Percentiles rank a stretch among this genome's conserved stretches.
These are phyloP conservation scores for Suhomyces faveliae DNA, from an alignment of 805 yeast species.

Conservation along the genomic window DNA sequence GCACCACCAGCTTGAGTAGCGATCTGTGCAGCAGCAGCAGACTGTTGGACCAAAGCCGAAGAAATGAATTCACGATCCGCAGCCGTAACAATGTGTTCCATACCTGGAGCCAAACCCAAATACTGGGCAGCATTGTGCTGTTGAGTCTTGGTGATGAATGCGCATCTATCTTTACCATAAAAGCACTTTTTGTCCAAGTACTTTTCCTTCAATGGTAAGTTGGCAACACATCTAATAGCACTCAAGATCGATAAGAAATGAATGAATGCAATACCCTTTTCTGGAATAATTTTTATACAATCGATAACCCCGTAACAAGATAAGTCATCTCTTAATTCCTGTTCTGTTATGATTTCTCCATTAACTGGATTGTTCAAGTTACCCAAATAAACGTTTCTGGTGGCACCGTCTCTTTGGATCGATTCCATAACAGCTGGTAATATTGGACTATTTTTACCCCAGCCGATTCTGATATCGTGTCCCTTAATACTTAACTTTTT, in stretches of 20 bases:
- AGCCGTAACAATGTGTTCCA: conserved; percentile 74
- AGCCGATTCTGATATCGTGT: conserved; percentile 81
- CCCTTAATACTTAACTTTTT: conserved; percentile 78
- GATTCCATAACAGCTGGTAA: conserved; percentile 72
- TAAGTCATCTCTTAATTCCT: conserved; percentile 64
- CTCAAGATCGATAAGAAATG: conserved; percentile 83
- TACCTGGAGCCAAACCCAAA: conserved; percentile 85
- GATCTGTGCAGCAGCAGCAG: conserved; percentile 97
- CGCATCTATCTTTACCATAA: conserved; percentile 94
- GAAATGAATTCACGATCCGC: conserved; percentile 66
- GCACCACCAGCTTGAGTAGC: conserved; percentile 95
- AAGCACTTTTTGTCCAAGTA: conserved; percentile 78
- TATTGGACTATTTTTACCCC: conserved; percentile 84
- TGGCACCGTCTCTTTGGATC: conserved; percentile 83
- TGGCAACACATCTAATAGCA: conserved; percentile 84
- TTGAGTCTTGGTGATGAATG: conserved; percentile 90
- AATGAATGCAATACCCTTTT: conserved; percentile 84
- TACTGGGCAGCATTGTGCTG: conserved; percentile 97
- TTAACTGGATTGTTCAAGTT: conserved; percentile 60
- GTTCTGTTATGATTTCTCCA: conserved; percentile 52
- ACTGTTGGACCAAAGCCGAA: conserved; percentile 81
- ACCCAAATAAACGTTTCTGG: conserved; percentile 91
- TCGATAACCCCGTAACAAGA: conserved; percentile 80
- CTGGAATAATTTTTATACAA: conserved; percentile 72
- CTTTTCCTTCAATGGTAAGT: conserved; percentile 62